Conservation (phyloP, 2,329 filamentous ascomycete genomes). For the Zymoseptoria crescenta region DNA sequence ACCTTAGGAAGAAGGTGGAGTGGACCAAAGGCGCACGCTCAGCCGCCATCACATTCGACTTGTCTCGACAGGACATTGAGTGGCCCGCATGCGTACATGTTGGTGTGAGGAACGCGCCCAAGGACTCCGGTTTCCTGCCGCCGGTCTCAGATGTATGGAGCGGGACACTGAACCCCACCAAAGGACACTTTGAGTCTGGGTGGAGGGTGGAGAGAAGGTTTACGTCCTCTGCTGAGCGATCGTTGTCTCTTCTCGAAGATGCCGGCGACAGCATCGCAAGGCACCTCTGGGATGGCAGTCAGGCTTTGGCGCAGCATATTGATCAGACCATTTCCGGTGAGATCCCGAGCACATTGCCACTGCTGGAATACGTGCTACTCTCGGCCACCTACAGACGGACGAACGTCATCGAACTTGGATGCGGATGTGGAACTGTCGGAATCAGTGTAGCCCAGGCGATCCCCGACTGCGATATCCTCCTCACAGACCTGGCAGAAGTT, state of each 20-base stretch:
- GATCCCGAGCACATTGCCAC: conserved; percentile 24
- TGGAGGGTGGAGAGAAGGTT: conserved; percentile 52
- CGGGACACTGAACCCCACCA: conserved; percentile 34
- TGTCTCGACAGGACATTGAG: conserved; percentile 32
- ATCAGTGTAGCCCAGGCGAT: conserved; percentile 53
- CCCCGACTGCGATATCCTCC: conserved; percentile 44
- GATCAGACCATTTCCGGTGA: conserved; percentile 35
- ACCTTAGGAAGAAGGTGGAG: conserved; percentile 35
- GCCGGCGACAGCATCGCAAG: conserved; percentile 65
- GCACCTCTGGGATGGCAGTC: conserved; percentile 61
- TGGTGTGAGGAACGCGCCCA: conserved; percentile 26
- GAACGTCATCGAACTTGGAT: conserved; percentile 56
- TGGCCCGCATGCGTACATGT: conserved; percentile 37
- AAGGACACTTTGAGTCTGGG: conserved; percentile 36
- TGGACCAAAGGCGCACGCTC: conserved; percentile 40
- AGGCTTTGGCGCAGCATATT: conserved; percentile 49
- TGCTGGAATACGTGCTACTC: conserved; percentile 32
- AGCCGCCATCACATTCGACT: conserved; percentile 36
- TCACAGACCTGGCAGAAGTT: conserved; percentile 61
- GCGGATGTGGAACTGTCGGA: conserved; percentile 62
- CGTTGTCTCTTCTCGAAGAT: conserved; percentile 56
- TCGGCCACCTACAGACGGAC: conserved; percentile 36
- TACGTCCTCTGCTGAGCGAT: conserved; percentile 32
- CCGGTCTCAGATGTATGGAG: conserved; percentile 53
- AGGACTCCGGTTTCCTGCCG: conserved; percentile 26